Evolutionary conservation across 2,329 filamentous ascomycete species (phyloP), one percentile per base, ranked within the genome.

Genomic region (Apiospora hydei): DNA sequence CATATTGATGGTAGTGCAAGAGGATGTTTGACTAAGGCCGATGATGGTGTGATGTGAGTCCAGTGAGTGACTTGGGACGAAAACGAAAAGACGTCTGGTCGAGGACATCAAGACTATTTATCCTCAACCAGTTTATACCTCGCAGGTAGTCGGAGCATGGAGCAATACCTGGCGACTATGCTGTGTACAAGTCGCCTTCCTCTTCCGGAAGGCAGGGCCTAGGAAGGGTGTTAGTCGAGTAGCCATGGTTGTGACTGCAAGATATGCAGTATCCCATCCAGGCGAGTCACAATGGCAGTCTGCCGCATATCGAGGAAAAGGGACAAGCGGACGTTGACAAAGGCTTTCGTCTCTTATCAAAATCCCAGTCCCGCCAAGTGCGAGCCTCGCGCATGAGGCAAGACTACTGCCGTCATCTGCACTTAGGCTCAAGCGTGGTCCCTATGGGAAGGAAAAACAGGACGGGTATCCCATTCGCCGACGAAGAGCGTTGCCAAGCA

Each of bases 1-100:
- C 74, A 75, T 74, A 30, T 69, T 74, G 69, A 68, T n/a, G 64
- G 24, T 43, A 43, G 16, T 49, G n/a, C 66, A 57, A 61, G 66
- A 64, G 68, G 44, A 24, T 71, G 34, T 47, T 53, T 46, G 66
- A 47, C 57, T 41, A 64, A 64, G 57, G 57, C 34, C 57, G 34
- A 14, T 41, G 44, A 38, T 69, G 49, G 44, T 10, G 47, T 51
- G 24, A 57, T 51, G 21, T 44, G 68, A 69, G 68, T 69, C 68
- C 34, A 49, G 47, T 69, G 68, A 44, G 46, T 69, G 68, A 69
- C 46, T 69, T 69, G 46, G 57, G 57, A 64, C 57, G 57, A 64
- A 64, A 64, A 64, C 8, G 57, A 41, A 34, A 49, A 11, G 13
- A 10, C 8, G 44, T 34, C 10, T 69, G 34, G 34, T 34, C 43